Conservation (phyloP, 331 rosid genomes). For the Ulmus americana region DNA sequence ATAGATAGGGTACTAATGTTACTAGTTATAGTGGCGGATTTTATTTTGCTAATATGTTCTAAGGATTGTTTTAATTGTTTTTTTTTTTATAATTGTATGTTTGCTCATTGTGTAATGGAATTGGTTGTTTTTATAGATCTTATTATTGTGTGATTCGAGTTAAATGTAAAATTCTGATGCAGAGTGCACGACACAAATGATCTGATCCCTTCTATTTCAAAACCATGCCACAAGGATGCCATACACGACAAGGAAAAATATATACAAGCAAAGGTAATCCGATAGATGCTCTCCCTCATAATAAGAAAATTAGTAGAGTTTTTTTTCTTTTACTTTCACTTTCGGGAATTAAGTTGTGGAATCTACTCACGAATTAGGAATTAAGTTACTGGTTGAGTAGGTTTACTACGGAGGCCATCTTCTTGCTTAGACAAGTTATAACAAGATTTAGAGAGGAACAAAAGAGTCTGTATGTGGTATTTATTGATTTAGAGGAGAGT, state of each 20-base stretch:
- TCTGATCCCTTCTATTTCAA: constrained; percentile 27
- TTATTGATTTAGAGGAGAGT: too few species aligned
- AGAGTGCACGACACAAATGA: constrained; percentile 44
- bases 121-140: not conserved
- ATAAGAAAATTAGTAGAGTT: not conserved
- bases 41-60: not conserved
- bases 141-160: constrained; percentile 1
- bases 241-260: constrained; percentile 65
- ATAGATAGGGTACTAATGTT: too few species aligned
- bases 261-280: constrained; percentile 79
- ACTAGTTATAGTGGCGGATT: not conserved
- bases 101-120: not conserved
- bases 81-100: not conserved
- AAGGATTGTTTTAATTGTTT: not conserved
- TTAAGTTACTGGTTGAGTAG: too few species aligned
- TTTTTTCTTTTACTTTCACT: not conserved
- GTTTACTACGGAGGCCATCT: too few species aligned
- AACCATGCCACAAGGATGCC: constrained; percentile 61
- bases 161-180: constrained; percentile 33
- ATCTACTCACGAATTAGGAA: too few species aligned
- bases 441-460: too few species aligned
- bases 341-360: too few species aligned
- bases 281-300: not conserved
- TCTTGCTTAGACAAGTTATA: too few species aligned
- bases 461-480: too few species aligned